Percentiles rank a stretch among this genome's conserved stretches.
Evolutionary conservation across 192 early-diverging fungal genomes (phyloP).

Genomic region (Nowakowskiella sp.): DNA sequence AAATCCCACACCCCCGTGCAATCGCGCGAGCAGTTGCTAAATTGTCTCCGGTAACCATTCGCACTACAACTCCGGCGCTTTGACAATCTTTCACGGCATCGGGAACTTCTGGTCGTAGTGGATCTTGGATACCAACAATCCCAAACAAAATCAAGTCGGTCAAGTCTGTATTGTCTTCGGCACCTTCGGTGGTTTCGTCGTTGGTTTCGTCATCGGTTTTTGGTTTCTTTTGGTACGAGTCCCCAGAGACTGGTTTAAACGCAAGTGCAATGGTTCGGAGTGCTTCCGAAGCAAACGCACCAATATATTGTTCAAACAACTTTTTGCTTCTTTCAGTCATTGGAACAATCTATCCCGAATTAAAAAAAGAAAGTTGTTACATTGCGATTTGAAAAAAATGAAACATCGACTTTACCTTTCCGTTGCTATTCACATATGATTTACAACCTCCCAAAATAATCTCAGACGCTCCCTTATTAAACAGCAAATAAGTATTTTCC

Average conservation of each 20-base stretch:
- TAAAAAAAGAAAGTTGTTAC: no score
- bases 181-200: constrained; percentile 40
- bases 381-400: no score
- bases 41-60: constrained; percentile 99
- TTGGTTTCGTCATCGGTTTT: constrained; percentile 33
- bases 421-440: constrained; percentile 26
- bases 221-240: neutral
- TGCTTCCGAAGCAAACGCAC: constrained; percentile 66
- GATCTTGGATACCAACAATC: constrained; percentile 95
- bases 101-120: constrained; percentile 88
- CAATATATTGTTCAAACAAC: constrained; percentile 41
- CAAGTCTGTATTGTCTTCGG: constrained; percentile 45
- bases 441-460: constrained; percentile 63
- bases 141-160: constrained; percentile 68
- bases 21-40: constrained; percentile 87
- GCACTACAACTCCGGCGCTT: constrained; percentile 86
- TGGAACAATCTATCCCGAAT: constrained; percentile 1
- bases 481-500: constrained; percentile 60
- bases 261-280: constrained; percentile 88
- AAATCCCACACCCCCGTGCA: constrained; percentile 89
- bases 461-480: constrained; percentile 93
- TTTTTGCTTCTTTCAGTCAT: constrained; percentile 11
- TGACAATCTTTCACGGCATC: constrained; percentile 84
- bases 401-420: constrained; percentile 22
- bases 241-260: constrained; percentile 30